Conservation (phyloP, 2,329 filamentous ascomycete genomes). For the Paracoccidioides lutzii region DNA sequence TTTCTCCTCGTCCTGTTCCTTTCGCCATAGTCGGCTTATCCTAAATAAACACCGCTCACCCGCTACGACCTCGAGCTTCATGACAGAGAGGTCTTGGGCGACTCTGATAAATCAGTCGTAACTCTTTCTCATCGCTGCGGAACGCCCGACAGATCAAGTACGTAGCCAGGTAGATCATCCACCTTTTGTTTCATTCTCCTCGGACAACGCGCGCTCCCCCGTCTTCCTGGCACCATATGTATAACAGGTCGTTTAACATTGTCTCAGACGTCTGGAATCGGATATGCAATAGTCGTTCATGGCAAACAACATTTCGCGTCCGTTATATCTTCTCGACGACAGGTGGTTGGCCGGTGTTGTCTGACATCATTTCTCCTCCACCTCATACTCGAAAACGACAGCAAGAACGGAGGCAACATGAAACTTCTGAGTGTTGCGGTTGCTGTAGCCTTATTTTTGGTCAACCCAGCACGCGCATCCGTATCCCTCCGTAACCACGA, state of each 20-base stretch:
- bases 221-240: neutral
- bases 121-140: too few species aligned
- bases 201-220: neutral
- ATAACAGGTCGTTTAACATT: too few species aligned
- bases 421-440: slow-evolving; percentile 6
- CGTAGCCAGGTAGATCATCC: too few species aligned
- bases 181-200: too few species aligned
- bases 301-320: neutral
- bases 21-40: too few species aligned
- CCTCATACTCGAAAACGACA: neutral
- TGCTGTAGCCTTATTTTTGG: slow-evolving; percentile 9
- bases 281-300: neutral
- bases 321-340: neutral
- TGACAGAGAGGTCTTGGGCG: too few species aligned
- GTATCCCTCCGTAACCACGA: slow-evolving; percentile 57
- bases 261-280: neutral
- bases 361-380: neutral
- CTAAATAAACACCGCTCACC: too few species aligned
- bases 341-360: neutral
- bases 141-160: too few species aligned
- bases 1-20: too few species aligned
- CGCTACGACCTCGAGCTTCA: too few species aligned
- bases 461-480: slow-evolving; percentile 36
- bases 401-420: slow-evolving; percentile 2
- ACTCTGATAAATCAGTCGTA: too few species aligned